phyloP scores from a whole-genome alignment of 2,329 filamentous ascomycete genomes.

The Epichloe amarillans region DNA sequence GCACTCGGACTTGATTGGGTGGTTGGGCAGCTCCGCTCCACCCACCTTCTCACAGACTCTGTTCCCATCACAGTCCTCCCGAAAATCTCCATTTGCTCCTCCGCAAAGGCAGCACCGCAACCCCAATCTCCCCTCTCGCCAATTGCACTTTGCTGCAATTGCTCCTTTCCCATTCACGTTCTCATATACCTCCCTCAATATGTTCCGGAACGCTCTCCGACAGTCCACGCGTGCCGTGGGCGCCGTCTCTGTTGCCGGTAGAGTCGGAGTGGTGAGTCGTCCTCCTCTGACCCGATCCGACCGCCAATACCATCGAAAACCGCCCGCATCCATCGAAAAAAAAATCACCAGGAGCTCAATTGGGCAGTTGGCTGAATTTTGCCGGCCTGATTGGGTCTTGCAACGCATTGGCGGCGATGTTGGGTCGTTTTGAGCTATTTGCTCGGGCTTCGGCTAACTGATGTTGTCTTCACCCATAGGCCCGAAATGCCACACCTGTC shows the following conservation, averaged over 20 bases:
- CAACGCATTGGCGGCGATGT: slow-evolving; percentile 5
- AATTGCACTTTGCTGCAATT: slow-evolving; percentile 53
- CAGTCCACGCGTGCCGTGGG: slow-evolving; percentile 91
- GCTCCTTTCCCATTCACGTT: slow-evolving; percentile 39
- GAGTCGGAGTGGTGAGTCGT: slow-evolving; percentile 85
- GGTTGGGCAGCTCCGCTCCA: slow-evolving; percentile 22
- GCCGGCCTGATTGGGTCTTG: neutral
- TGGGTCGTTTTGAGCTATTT: slow-evolving; percentile 21
- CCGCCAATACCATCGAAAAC: slow-evolving; percentile 32
- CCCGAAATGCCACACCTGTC: slow-evolving; percentile 74
- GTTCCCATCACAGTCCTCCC: slow-evolving; percentile 26
- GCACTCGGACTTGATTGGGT: slow-evolving; percentile 22
- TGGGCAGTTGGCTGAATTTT: slow-evolving; percentile 13
- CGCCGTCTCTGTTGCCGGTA: slow-evolving; percentile 82
- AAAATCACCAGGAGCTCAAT: slow-evolving; percentile 21
- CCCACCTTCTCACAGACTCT: slow-evolving; percentile 29
- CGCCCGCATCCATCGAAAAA: slow-evolving; percentile 19
- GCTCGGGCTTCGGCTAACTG: slow-evolving; percentile 39
- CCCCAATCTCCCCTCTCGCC: slow-evolving; percentile 47
- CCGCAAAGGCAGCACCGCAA: slow-evolving; percentile 34
- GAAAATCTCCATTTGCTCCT: slow-evolving; percentile 33
- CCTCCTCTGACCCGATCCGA: slow-evolving; percentile 26
- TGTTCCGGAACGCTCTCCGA: slow-evolving; percentile 98
- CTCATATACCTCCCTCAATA: slow-evolving; percentile 44
- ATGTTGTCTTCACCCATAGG: slow-evolving; percentile 43